Base-by-base conservation (phyloP, 306 rosid genomes). In the Acacia crassicarpa region DNA sequence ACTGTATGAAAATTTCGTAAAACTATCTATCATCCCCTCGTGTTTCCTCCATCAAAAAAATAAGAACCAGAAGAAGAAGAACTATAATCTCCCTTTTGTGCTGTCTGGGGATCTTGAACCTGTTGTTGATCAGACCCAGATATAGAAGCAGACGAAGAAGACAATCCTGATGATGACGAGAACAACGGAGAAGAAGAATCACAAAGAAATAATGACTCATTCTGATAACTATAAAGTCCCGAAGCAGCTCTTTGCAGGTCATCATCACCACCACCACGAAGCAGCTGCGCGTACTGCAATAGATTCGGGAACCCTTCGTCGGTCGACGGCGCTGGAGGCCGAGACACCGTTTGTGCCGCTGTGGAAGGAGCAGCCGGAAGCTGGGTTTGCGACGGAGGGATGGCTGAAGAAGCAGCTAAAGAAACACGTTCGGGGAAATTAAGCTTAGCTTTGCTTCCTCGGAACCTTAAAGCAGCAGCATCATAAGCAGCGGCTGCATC, bases 401-500 rank as follows among this genome's bases (percentile, higher is more conserved):
- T 22, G 16, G 66, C 25, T 59, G 66, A 9, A 22, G 66, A 16
- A 27, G 23, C 1, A 22, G 63, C 2, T 15, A 33, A 46, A 73
- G 66, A 33, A 43, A 84, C 73, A 1, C 68, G 87, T 48, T 79
- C 87, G 5, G 91, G 89, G 11, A 88, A 88, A 71, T 88, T 88
- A 43, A 84, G 87, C 17, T 88, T 88, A 12, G 91, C 91, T 84
- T 86, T 88, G 74, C 77, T 82, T 80, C 91, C 89, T 80, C 84
- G 82, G 86, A 88, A 82, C 51, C 61, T 78, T 16, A 82, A 69
- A 1, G 91, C 91, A 0, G 91, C 91, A 35, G 82, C 86, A 78
- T 88, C 91, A 44, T 88, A 88, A 27, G 91, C 91, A 23, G 68
- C 67, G 6, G 91, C 91, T 41, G 91, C 91, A 70, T 81, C 91